Base-by-base conservation (phyloP, 495 filamentous ascomycete species). In the Podospora conica region DNA sequence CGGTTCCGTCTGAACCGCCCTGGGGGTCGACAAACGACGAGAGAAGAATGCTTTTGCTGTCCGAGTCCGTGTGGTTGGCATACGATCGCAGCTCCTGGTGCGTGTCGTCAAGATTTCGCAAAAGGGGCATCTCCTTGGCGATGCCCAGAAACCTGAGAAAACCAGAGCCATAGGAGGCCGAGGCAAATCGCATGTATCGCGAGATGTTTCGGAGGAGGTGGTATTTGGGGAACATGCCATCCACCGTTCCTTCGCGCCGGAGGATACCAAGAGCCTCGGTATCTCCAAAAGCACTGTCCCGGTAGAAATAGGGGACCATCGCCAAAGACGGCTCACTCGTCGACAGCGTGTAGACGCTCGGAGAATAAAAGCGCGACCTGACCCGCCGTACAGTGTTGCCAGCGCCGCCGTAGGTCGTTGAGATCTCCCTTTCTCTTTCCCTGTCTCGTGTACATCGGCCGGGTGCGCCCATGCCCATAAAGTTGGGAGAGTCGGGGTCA, bases 11-110 rank as follows among this genome's bases (percentile, higher is more conserved):
- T 3, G 87, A 86, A 9, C 90, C 90, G 31, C 90, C 90, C 25
- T 87, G 85, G 9, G 89, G 85, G 71, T 93, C 90, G 60, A 90
- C 85, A 69, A 90, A 91, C 3, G 90, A 92, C 0, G 89, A 89
- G 1, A 93, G 77, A 0, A 93, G 82, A 53, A 93, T 91, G 18
- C 86, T 88, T 40, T 83, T 84, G 12, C 87, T 76, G 3, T 88
- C 87, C 2, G 90, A 80, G 8, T 87, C 82, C 1, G 88, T 89
- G 71, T 92, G 87, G 58, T 86, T 83, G 5, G 88, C 88, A 69
- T 92, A 93, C 0, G 86, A 88, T 48, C 84, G 85, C 60, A 92
- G 84, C 66, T 92, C 89, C 61, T 84, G 81, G 63, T 87, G 85
- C 21, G 82, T 85, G 33, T 85, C 78, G 11, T 84, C 81, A 9